Evolutionary conservation across 257 asterid genomes (phyloP), one percentile per base, ranked within the genome.

Genomic region (Plantago major): DNA sequence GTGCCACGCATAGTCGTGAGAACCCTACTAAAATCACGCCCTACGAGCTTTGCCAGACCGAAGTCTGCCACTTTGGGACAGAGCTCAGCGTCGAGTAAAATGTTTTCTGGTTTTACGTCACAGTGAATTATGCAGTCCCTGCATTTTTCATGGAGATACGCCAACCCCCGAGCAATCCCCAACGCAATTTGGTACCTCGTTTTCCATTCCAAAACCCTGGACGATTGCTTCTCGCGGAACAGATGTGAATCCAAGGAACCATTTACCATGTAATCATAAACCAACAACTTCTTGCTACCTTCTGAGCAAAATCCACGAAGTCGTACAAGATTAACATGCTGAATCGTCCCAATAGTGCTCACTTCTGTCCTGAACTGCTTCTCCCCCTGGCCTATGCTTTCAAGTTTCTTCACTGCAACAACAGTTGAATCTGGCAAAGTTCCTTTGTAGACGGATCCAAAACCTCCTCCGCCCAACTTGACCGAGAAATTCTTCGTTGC

Each of bases 371-470:
- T 43, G 53, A 68, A 69, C 51, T 69, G 73, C 65, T 59, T 59
- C 65, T 68, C 71, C 13, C 79, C 79, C 69, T 74, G 79, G 38
- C 17, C 64, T 42, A 62, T 54, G 44, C 71, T 59, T 9, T 66
- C 71, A 1, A 74, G 74, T 46, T 70, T 64, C 63, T 74, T 74
- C 63, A 74, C 75, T 3, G 75, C 75, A 18, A 69, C 30, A 14
- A 42, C 75, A 48, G 67, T 15, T 9, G 70, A 66, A 37, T 60
- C 68, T 0, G 62, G 58, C 2, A 74, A 70, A 13, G 67, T 47
- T 51, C 75, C 75, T 60, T 54, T 69, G 42, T 52, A 74, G 53
- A 69, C 79, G 13, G 72, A 64, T 28, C 79, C 79, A 60, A 74
- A 74, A 5, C 74, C 74, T 19, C 77, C 77, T 43, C 65, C 66